Percentiles rank a stretch among this genome's conserved stretches.
Evolutionary conservation across 2,329 filamentous ascomycete genomes (phyloP).

Genomic region (Calonectria honghensis): DNA sequence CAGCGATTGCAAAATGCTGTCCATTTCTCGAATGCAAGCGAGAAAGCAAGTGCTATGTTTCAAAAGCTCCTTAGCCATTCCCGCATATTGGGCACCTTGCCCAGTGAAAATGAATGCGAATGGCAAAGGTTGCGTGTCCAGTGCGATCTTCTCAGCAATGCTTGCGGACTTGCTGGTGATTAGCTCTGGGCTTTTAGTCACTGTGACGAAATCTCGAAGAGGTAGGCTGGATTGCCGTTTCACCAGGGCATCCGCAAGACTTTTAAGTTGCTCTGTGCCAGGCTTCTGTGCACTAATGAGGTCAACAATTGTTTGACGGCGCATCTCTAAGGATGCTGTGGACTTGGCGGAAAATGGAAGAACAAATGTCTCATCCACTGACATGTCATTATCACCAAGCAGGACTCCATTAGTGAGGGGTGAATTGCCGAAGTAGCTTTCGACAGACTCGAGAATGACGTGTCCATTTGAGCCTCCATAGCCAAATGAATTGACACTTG

Average conservation of each 20-base stretch:
- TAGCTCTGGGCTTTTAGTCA: neutral
- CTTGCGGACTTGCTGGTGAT: too few relatives aligned
- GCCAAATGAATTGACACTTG: conserved; percentile 14
- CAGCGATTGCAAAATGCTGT: conserved; percentile 7
- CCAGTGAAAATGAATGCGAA: conserved; percentile 4
- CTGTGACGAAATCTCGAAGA: conserved; percentile 9
- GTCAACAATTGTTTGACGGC: neutral
- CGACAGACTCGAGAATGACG: conserved; percentile 3
- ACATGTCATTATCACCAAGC: neutral
- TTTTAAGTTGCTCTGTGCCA: neutral
- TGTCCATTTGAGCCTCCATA: conserved; percentile 14
- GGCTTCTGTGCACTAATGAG: neutral
- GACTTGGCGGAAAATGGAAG: conserved; percentile 15
- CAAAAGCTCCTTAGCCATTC: conserved; percentile 3
- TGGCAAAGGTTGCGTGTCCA: neutral
- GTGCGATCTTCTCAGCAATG: neutral
- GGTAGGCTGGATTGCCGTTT: neutral
- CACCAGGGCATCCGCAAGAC: neutral
- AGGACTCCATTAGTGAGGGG: neutral
- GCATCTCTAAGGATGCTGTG: neutral
- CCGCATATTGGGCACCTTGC: conserved; percentile 13
- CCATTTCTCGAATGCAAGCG: neutral
- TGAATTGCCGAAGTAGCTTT: neutral
- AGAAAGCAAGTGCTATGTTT: neutral
- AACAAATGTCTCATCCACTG: neutral